Evolutionary conservation across 2,329 filamentous ascomycete species (phyloP), one percentile per base, ranked within the genome.

Genomic region (Pseudohalonectria lignicola): DNA sequence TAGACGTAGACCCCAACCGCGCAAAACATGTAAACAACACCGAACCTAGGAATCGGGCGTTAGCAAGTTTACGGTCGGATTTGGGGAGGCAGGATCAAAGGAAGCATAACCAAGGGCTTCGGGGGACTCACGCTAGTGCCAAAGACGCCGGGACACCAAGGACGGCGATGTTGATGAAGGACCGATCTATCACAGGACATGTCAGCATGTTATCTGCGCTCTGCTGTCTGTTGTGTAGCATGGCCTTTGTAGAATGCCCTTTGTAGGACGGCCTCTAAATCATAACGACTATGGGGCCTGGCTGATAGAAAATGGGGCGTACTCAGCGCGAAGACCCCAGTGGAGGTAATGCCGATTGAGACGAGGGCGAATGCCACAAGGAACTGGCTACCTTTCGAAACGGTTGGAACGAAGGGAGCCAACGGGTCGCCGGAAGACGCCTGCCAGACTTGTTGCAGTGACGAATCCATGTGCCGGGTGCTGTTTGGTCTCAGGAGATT

Each of bases 1-100:
- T n/a, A 98, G 61, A 98, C 86, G 79, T 98, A 96, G 56, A 98
- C 92, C 59, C 92, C 92, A 58, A 92, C 92, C 43, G 88, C 92
- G 64, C 92, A 98, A 65, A 98, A 96, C 82, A 95, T 94, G 66
- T 92, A 95, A 33, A 98, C 87, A 36, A 90, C 82, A 51, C 92
- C 92, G 61, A 94, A 84, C 36, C 90, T 95, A 54, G 10, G 18
- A 20, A n/a, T n/a, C n/a, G n/a, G n/a, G n/a, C n/a, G n/a, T n/a
- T n/a, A n/a, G n/a, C n/a, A n/a, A n/a, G n/a, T n/a, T n/a, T n/a
- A n/a, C n/a, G n/a, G n/a, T n/a, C n/a, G n/a, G n/a, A n/a, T n/a
- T n/a, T n/a, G n/a, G n/a, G n/a, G n/a, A n/a, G n/a, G n/a, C n/a
- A n/a, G n/a, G n/a, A n/a, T n/a, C n/a, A n/a, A n/a, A n/a, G n/a